Evolutionary conservation across 345 rosid species (phyloP).

Genomic region (Schrenkiella parvula): DNA sequence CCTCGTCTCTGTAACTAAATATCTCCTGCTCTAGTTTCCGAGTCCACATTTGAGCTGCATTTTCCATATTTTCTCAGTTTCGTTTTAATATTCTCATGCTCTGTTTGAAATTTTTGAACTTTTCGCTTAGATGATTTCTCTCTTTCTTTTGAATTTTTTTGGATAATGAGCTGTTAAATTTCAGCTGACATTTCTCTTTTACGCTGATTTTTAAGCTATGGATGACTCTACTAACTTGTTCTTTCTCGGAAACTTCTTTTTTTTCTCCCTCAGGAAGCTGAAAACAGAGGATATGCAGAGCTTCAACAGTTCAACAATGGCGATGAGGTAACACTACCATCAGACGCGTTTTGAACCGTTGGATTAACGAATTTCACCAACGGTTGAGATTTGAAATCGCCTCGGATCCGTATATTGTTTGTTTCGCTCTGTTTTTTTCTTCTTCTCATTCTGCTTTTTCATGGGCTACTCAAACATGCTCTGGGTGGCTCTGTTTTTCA

Average conservation of each 20-base stretch:
- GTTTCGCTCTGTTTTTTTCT: too few species aligned
- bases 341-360: background rate
- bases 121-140: background rate
- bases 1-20: background rate
- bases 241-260: background rate
- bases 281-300: conserved; percentile 22
- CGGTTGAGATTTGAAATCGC: background rate
- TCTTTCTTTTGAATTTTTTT: background rate
- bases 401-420: background rate
- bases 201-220: background rate
- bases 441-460: background rate
- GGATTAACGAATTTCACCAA: background rate
- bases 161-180: too few species aligned
- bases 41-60: background rate
- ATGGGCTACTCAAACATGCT: conserved; percentile 6
- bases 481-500: conserved; percentile 2
- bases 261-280: background rate
- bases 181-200: too few species aligned
- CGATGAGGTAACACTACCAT: background rate
- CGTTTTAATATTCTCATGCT: background rate
- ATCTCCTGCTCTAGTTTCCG: background rate
- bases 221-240: background rate
- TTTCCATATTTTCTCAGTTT: background rate
- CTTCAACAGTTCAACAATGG: background rate
- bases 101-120: background rate